These are phyloP conservation scores for Lentinula raphanica DNA, from an alignment of 768 basidiomycete genomes.

Conservation along the genomic window DNA sequence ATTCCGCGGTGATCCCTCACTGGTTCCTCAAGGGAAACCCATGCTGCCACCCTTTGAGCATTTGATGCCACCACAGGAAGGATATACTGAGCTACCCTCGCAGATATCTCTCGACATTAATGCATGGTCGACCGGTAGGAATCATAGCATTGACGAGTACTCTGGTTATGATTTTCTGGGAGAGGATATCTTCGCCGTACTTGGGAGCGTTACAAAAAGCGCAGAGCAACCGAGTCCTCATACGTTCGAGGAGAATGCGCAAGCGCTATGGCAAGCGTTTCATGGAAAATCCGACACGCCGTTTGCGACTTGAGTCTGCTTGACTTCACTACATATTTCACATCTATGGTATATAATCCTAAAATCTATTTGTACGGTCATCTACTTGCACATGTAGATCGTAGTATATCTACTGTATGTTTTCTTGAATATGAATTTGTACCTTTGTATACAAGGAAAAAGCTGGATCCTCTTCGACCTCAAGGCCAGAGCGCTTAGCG, in stretches of 20 bases:
- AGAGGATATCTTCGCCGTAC: constrained; percentile 8
- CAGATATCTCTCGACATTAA: constrained; percentile 8
- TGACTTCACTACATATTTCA: not conserved
- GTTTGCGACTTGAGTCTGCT: not conserved
- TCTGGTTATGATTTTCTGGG: constrained; percentile 11
- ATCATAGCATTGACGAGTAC: constrained; percentile 6
- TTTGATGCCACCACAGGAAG: not conserved
- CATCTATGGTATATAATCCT: not conserved
- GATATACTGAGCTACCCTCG: not conserved
- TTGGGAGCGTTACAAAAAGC: constrained; percentile 5
- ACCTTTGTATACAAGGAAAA: too few species aligned
- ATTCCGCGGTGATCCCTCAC: not conserved
- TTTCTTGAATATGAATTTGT: not conserved
- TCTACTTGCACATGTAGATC: not conserved
- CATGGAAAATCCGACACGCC: constrained; percentile 1
- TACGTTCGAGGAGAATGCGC: constrained; percentile 7
- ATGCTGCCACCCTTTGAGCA: not conserved
- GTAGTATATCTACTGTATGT: not conserved
- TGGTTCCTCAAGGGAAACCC: not conserved
- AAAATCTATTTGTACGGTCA: not conserved
- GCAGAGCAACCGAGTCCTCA: not conserved
- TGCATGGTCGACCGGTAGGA: not conserved
- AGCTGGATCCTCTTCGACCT: too few species aligned
- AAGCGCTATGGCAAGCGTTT: constrained; percentile 3
- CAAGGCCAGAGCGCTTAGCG: too few species aligned